phyloP scores from a whole-genome alignment of 78 protist genomes.

The Emiliania huxleyi region DNA sequence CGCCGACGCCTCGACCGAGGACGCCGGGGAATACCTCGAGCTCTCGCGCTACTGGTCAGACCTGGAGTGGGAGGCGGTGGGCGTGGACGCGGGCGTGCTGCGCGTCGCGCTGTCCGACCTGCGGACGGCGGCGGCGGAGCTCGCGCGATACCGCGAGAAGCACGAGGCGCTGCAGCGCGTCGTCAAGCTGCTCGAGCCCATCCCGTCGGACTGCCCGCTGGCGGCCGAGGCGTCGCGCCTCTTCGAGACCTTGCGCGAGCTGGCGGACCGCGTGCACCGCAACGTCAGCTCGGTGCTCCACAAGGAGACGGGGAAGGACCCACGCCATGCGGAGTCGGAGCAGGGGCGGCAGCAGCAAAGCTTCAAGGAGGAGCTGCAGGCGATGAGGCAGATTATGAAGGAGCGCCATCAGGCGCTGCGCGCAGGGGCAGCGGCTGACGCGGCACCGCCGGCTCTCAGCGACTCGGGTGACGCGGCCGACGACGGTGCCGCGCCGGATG shows the following conservation, averaged over 20 bases:
- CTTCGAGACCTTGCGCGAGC: not conserved
- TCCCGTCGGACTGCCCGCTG: not conserved
- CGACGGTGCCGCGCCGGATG: too few relatives aligned
- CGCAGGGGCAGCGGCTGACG: too few relatives aligned
- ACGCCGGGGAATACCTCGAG: too few relatives aligned
- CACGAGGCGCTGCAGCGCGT: not conserved
- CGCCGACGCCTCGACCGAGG: not conserved
- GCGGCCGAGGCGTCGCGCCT: not conserved
- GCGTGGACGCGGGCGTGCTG: constrained; percentile 2
- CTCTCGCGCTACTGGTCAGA: not conserved
- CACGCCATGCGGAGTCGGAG: too few relatives aligned
- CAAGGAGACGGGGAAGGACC: too few relatives aligned
- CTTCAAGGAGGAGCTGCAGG: too few relatives aligned
- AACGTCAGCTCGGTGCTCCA: too few relatives aligned
- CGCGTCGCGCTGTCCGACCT: not conserved
- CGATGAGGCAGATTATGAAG: too few relatives aligned
- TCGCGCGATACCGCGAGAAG: not conserved
- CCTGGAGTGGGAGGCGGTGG: not conserved
- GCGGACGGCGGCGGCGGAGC: not conserved
- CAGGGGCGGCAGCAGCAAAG: too few relatives aligned
- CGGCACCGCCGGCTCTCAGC: too few relatives aligned
- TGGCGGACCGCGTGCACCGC: not conserved
- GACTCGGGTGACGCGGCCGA: too few relatives aligned
- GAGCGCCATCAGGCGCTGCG: too few relatives aligned
- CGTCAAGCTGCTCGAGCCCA: not conserved